Percentiles rank a stretch among this genome's conserved stretches.
Conservation (phyloP, 371 early-diverging fungal genomes). For the Blyttiomyces sp. region DNA sequence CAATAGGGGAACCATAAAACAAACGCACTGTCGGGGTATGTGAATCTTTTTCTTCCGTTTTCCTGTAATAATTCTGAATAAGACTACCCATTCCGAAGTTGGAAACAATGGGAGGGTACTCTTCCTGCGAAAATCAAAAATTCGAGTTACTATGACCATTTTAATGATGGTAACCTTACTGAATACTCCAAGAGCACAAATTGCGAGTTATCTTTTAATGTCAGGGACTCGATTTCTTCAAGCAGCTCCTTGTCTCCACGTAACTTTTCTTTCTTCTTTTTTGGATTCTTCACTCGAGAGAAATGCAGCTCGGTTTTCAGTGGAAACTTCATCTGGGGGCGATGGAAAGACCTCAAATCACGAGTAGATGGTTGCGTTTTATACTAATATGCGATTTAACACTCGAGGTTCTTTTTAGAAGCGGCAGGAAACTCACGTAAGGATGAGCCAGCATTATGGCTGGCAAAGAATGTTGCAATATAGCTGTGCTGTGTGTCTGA, state of each 20-base stretch:
- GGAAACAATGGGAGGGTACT: conserved; percentile 94
- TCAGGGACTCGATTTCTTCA: conserved; percentile 83
- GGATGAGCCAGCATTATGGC: conserved; percentile 86
- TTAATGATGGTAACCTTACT: conserved; percentile 31
- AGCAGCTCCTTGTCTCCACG: conserved; percentile 77
- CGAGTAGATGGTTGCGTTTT: conserved; percentile 82
- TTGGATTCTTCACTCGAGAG: conserved; percentile 62
- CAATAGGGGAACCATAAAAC: background rate
- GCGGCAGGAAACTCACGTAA: conserved; percentile 49
- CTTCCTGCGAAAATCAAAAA: conserved; percentile 63
- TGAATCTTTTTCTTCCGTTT: conserved; percentile 80
- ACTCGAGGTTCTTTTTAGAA: background rate
- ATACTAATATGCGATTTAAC: conserved; percentile 52
- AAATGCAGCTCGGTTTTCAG: conserved; percentile 58
- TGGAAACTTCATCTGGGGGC: conserved; percentile 75
- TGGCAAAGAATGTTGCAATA: conserved; percentile 91
- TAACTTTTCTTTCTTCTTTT: conserved; percentile 72
- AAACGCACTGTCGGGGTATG: conserved; percentile 61
- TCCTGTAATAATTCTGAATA: conserved; percentile 96
- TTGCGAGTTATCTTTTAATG: conserved; percentile 81
- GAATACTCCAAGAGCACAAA: conserved; percentile 95
- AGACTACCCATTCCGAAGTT: conserved; percentile 98
- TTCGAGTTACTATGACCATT: background rate
- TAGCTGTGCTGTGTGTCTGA: conserved; percentile 86
- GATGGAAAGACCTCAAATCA: conserved; percentile 93